Base-by-base conservation (phyloP, 495 filamentous ascomycete species). In the Peziza echinospora region DNA sequence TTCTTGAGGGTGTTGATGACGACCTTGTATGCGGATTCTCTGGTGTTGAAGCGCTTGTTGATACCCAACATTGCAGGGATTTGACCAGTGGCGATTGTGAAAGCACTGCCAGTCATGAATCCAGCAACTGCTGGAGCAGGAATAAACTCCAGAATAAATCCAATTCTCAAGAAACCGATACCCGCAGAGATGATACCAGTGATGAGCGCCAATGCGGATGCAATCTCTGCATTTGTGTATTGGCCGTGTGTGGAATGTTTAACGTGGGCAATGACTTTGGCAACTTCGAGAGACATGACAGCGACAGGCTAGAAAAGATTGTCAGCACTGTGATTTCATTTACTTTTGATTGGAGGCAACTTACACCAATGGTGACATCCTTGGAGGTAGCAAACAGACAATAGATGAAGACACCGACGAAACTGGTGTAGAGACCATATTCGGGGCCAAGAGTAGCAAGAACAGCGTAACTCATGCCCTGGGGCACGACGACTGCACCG, bases 381-480 rank as follows among this genome's bases (percentile, higher is more conserved):
- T 79, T 79, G 24, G 72, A 76, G 0, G 75, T 79, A 2, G 74
- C 75, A 51, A 79, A 78, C 47, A 75, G 71, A 65, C 73, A 78
- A 56, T 79, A 79, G 41, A 78, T 63, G 41, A 77, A 55, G 21
- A 77, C 73, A 43, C 75, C 75, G 59, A 78, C 71, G 44, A 79
- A 79, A 9, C 72, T 75, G 0, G 75, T 75, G 60, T 79, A 79
- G 8, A 79, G 63, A 5, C 75, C 75, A 58, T 68, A 79, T 48
- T 79, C 67, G 16, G 68, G 62, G 1, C 62, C 60, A 25, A 79
- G 65, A 23, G 69, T 55, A 11, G 75, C 75, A 9, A 79, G 64
- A 22, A 70, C 58, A 0, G 75, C 74, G 47, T 79, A 79, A 1
- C 73, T 73, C 75, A 78, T 78, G 45, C 69, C 68, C 54, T 79